Conservation (phyloP, 495 filamentous ascomycete genomes). For the Acidomyces sp. region DNA sequence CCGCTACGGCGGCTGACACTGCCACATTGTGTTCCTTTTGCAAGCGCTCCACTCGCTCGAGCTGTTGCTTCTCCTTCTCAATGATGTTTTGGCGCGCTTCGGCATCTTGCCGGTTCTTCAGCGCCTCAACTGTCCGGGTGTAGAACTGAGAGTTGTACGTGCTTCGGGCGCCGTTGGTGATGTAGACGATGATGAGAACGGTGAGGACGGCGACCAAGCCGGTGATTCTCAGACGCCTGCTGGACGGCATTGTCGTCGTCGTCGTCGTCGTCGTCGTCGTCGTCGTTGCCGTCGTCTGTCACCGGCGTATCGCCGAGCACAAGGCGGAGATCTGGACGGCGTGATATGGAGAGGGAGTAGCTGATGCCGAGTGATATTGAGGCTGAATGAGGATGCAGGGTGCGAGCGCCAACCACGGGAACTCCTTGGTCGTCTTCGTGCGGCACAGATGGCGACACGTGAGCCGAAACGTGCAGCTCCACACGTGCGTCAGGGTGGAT, state of each 20-base stretch:
- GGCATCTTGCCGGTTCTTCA: slow-evolving; percentile 27
- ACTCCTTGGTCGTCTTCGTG: no score
- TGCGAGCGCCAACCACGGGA: no score
- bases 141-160: slow-evolving; percentile 40
- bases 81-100: slow-evolving; percentile 26
- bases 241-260: slow-evolving; percentile 54
- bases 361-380: no score
- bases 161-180: slow-evolving; percentile 34
- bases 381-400: no score
- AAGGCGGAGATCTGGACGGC: no score
- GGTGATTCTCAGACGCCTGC: slow-evolving; percentile 50
- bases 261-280: no score
- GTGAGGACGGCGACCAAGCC: slow-evolving; percentile 43
- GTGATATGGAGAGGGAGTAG: no score
- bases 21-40: slow-evolving; percentile 17
- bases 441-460: no score
- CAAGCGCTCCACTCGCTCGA: slow-evolving; percentile 14
- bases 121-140: slow-evolving; percentile 39
- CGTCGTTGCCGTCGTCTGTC: no score
- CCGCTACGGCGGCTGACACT: slow-evolving; percentile 4
- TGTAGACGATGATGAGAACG: slow-evolving; percentile 49
- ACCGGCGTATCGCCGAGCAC: no score
- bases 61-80: slow-evolving; percentile 22
- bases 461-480: no score
- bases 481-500: no score